A percentile compares a stretch with the other conserved stretches of the same genome.
These are phyloP conservation scores for Aspergillus ustus DNA, from an alignment of 2,329 filamentous ascomycete genomes.

Conservation along the genomic window DNA sequence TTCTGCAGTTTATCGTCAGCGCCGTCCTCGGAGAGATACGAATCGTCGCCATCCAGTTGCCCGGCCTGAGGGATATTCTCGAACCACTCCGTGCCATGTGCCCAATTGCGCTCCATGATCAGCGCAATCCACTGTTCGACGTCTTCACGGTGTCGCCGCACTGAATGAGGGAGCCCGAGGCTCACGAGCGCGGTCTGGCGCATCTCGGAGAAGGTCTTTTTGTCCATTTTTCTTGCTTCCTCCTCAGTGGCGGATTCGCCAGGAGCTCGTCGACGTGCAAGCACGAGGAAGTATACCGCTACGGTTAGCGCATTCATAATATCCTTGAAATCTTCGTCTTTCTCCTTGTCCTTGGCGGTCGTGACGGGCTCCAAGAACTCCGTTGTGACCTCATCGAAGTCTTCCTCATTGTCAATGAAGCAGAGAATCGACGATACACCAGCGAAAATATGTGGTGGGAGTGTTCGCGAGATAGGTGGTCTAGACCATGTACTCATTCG, in stretches of 20 bases:
- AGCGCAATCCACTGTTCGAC: conserved; percentile 66
- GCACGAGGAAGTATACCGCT: conserved; percentile 50
- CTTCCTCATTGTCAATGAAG: conserved; percentile 49
- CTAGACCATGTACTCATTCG: conserved; percentile 42
- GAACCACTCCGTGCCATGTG: conserved; percentile 70
- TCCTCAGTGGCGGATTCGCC: conserved; percentile 13
- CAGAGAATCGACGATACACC: conserved; percentile 68
- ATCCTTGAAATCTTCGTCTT: conserved; percentile 52
- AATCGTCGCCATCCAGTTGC: conserved; percentile 39
- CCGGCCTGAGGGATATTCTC: conserved; percentile 55
- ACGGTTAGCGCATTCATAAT: conserved; percentile 45
- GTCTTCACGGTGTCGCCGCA: conserved; percentile 51
- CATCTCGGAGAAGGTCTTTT: conserved; percentile 48
- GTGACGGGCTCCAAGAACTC: conserved; percentile 46
- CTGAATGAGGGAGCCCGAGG: conserved; percentile 46
- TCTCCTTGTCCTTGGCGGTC: conserved; percentile 48
- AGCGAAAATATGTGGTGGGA: conserved; percentile 74
- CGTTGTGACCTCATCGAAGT: conserved; percentile 44
- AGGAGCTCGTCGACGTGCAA: conserved; percentile 55
- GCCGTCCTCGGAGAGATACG: conserved; percentile 38
- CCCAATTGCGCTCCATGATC: conserved; percentile 55
- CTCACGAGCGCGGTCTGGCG: conserved; percentile 43
- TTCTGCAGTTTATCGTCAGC: conserved; percentile 41
- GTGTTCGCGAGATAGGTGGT: conserved; percentile 48
- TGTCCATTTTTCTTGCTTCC: conserved; percentile 42